Evolutionary conservation across 176 grass and related monocot species (phyloP).

Genomic region (Aegilops umbellulata): DNA sequence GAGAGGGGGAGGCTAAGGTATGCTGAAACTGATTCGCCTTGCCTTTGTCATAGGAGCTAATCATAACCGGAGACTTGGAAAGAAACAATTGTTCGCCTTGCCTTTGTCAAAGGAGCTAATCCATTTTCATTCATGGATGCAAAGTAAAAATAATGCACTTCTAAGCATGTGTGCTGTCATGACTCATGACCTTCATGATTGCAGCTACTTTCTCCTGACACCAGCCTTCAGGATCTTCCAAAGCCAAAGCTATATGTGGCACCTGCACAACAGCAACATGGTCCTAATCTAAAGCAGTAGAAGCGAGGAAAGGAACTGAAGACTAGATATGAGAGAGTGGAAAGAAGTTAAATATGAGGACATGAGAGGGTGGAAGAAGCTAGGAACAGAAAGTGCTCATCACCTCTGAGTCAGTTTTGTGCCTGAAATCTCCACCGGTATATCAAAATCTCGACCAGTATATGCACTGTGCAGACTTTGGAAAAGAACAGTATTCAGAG

Average conservation of each 20-base stretch:
- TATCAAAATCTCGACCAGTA: slow-evolving; percentile 1
- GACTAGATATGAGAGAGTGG: too few species aligned
- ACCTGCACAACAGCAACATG: slow-evolving; percentile 22
- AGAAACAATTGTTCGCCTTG: neutral
- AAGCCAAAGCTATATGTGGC: slow-evolving; percentile 47
- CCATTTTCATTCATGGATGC: neutral
- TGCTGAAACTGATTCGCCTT: slow-evolving; percentile 46
- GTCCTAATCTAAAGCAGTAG: too few species aligned
- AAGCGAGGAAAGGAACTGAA: neutral
- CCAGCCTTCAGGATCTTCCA: slow-evolving; percentile 53
- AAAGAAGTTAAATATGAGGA: neutral
- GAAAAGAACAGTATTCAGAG: neutral
- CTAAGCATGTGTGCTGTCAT: neutral
- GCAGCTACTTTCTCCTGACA: slow-evolving; percentile 45
- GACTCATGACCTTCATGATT: slow-evolving; percentile 38
- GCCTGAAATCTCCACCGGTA: slow-evolving; percentile 43
- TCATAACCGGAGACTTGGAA: slow-evolving; percentile 22
- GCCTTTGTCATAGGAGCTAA: too few species aligned
- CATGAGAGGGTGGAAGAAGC: too few species aligned
- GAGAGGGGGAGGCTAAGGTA: too few species aligned
- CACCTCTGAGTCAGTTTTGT: slow-evolving; percentile 42
- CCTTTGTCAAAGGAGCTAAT: neutral
- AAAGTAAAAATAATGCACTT: neutral
- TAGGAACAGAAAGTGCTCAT: neutral
- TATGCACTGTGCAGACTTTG: slow-evolving; percentile 36